Evolutionary conservation across 2,329 filamentous ascomycete species (phyloP).

Genomic region (Hypoxylon sp.): DNA sequence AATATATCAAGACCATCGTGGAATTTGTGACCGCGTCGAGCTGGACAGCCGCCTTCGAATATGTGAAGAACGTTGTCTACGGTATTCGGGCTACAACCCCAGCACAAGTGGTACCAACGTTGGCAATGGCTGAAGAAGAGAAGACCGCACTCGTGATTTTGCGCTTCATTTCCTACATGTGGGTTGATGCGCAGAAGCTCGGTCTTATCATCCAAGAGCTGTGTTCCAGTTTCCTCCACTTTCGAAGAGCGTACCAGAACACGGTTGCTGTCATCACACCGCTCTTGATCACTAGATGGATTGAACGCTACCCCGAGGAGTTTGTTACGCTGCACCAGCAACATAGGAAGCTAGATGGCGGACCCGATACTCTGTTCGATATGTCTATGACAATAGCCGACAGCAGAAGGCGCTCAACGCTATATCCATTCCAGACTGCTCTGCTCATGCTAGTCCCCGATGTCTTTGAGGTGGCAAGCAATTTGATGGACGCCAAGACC

Average conservation of each 20-base stretch:
- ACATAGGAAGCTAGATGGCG: slow-evolving; percentile 74
- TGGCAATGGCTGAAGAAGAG: slow-evolving; percentile 65
- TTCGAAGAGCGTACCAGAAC: slow-evolving; percentile 75
- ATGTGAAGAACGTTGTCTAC: slow-evolving; percentile 68
- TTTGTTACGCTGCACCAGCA: slow-evolving; percentile 74
- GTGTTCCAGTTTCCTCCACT: slow-evolving; percentile 76
- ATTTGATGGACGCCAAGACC: slow-evolving; percentile 75
- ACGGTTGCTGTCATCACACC: slow-evolving; percentile 74
- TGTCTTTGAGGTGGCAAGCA: slow-evolving; percentile 78
- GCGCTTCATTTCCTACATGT: slow-evolving; percentile 73
- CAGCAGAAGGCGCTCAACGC: slow-evolving; percentile 67
- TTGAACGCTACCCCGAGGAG: slow-evolving; percentile 75
- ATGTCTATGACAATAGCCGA: slow-evolving; percentile 76
- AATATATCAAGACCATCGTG: slow-evolving; percentile 68
- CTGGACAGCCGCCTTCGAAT: slow-evolving; percentile 73
- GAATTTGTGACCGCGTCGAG: slow-evolving; percentile 77
- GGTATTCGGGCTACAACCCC: slow-evolving; percentile 63
- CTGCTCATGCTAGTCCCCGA: slow-evolving; percentile 76
- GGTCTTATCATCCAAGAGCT: slow-evolving; percentile 75
- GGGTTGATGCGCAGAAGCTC: slow-evolving; percentile 75
- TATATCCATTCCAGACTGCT: slow-evolving; percentile 75
- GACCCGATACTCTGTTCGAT: slow-evolving; percentile 77
- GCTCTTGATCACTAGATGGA: slow-evolving; percentile 75
- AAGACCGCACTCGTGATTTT: slow-evolving; percentile 67
- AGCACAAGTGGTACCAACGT: slow-evolving; percentile 59